These are phyloP conservation scores for Diaporthe sp. DNA, from an alignment of 2,329 filamentous ascomycete species.

Conservation along the genomic window DNA sequence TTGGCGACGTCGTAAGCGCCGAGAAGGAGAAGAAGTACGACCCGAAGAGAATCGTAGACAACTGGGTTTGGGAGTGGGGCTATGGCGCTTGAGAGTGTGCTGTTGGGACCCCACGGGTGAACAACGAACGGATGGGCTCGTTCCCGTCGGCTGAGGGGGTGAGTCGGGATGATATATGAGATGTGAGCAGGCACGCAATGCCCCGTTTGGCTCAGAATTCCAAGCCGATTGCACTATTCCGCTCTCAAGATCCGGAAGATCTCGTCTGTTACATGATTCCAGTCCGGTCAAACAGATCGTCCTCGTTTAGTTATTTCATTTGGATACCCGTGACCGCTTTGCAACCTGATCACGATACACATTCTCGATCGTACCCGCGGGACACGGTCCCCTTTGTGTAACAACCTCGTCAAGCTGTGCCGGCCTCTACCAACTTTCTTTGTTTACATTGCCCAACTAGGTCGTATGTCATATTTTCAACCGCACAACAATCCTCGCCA, in stretches of 20 bases:
- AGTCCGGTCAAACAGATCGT: not conserved
- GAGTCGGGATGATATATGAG: not conserved
- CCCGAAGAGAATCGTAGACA: slow-evolving; percentile 37
- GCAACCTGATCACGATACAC: not conserved
- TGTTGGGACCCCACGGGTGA: not conserved
- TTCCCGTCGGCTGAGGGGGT: not conserved
- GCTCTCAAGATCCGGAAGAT: not conserved
- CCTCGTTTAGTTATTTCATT: not conserved
- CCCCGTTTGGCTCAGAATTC: not conserved
- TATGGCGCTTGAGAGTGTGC: slow-evolving; percentile 9
- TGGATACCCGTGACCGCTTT: not conserved
- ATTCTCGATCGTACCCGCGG: not conserved
- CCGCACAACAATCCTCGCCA: not conserved
- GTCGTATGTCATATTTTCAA: not conserved
- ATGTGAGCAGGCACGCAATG: not conserved
- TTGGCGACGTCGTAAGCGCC: slow-evolving; percentile 32
- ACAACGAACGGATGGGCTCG: not conserved
- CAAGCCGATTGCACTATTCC: not conserved
- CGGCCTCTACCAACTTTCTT: slow-evolving; percentile 3
- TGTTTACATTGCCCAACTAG: slow-evolving; percentile 2
- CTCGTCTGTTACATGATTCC: not conserved
- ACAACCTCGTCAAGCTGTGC: not conserved
- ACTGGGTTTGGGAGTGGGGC: slow-evolving; percentile 34
- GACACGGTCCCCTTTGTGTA: slow-evolving; percentile 2
- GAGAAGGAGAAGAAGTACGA: slow-evolving; percentile 38